Percentiles rank a stretch among this genome's conserved stretches.
Evolutionary conservation across 1,284 basidiomycete species (phyloP).

Genomic region (Cutaneotrichosporon spelunceum): DNA sequence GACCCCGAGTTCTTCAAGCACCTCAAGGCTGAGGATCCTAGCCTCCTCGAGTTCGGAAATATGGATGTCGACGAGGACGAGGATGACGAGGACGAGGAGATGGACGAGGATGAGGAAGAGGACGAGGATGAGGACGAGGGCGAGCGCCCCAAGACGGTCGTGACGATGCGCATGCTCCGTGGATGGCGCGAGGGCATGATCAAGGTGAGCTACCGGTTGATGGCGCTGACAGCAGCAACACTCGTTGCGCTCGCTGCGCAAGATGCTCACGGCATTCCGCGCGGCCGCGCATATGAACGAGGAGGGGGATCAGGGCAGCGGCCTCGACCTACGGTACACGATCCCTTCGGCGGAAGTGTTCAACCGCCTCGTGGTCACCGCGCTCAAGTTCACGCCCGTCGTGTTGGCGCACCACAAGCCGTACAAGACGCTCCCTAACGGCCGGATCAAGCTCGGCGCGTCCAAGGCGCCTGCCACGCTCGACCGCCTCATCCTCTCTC

Average conservation of each 20-base stretch:
- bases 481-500: conserved; percentile 85
- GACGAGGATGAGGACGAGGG: conserved; percentile 45
- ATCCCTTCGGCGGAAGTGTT: conserved; percentile 83
- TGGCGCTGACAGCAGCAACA: conserved; percentile 59
- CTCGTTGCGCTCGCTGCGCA: conserved; percentile 79
- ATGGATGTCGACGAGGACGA: conserved; percentile 45
- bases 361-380: conserved; percentile 83
- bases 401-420: conserved; percentile 84
- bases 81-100: conserved; percentile 48
- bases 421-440: conserved; percentile 73
- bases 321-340: conserved; percentile 63
- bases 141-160: conserved; percentile 47
- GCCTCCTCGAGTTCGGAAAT: conserved; percentile 71
- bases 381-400: conserved; percentile 86
- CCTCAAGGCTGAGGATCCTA: conserved; percentile 89
- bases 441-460: conserved; percentile 62
- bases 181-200: conserved; percentile 90
- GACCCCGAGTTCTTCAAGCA: conserved; percentile 99
- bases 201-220: conserved; percentile 57
- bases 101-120: conserved; percentile 51
- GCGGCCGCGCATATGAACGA: conserved; percentile 85
- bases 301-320: conserved; percentile 55
- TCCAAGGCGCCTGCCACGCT: conserved; percentile 61
- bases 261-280: conserved; percentile 82
- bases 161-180: conserved; percentile 72